Evolutionary conservation across 257 asterid genomes (phyloP).

Genomic region (Hygrophila difformis): DNA sequence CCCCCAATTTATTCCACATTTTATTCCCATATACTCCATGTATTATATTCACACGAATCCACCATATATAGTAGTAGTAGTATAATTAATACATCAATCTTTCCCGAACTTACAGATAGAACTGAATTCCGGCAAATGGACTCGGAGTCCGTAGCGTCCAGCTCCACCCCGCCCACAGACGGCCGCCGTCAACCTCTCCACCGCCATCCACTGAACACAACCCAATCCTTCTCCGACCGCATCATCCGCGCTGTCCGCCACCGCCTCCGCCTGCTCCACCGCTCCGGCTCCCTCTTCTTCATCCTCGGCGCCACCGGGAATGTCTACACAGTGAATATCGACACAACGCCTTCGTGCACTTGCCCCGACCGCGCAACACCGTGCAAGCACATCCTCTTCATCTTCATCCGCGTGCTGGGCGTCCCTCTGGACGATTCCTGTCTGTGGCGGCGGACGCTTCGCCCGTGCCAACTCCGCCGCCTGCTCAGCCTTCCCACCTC

Average conservation of each 20-base stretch:
- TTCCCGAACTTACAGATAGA: too few species aligned
- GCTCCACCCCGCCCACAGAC: constrained; percentile 36
- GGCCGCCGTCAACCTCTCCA: constrained; percentile 19
- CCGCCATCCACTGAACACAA: constrained; percentile 24
- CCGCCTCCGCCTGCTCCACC: too few species aligned
- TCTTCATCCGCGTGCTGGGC: constrained; percentile 64
- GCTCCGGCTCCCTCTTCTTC: too few species aligned
- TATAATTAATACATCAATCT: too few species aligned
- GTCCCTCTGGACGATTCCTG: constrained; percentile 47
- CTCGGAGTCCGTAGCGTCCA: constrained; percentile 59
- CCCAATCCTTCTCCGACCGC: constrained; percentile 58
- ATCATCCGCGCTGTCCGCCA: too few species aligned
- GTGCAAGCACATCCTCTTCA: constrained; percentile 82
- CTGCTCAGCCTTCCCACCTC: constrained; percentile 54
- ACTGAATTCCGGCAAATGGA: constrained; percentile 22
- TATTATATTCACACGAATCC: too few species aligned
- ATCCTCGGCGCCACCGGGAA: too few species aligned
- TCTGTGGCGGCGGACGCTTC: constrained; percentile 56
- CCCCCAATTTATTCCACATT: constrained; percentile 20
- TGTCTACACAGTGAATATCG: constrained; percentile 64
- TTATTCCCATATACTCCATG: constrained; percentile 10
- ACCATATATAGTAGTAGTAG: too few species aligned
- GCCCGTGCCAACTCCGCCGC: constrained; percentile 70
- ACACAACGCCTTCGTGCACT: constrained; percentile 55
- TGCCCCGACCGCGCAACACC: constrained; percentile 88